Base-by-base conservation (phyloP, 192 early-diverging fungal genomes). In the Pecoramyces ruminantium region DNA sequence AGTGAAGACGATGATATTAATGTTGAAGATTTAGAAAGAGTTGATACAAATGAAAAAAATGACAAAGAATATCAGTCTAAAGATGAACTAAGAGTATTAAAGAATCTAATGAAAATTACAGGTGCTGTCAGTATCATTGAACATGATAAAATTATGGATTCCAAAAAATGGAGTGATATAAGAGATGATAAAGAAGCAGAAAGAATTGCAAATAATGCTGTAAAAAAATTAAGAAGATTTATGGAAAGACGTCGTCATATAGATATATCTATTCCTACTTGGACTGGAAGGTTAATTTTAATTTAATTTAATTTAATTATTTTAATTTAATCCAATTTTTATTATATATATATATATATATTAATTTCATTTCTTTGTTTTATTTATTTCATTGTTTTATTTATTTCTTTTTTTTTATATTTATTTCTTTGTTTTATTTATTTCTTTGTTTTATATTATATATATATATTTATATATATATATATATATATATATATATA, bases 81-180 rank as follows among this genome's bases (percentile, higher is more conserved):
- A 51, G 30, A 82, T 79, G 34, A 78, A 40, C 27, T 79, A 79
- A 38, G 80, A 34, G 25, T 78, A 13, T 11, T 28, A 38, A 82
- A 79, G 13, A 77, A 84, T 14, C 82, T 81, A 21, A 79, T 77
- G 38, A 82, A 84, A 30, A 77, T 40, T 30, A 90, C 92, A 6
- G 95, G 95, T 0, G 91, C 98, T 13, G 95, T 96, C 79, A 94
- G 94, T 78, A 96, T 95, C 0, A 83, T 99, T 28, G 87, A 95
- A 67, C 97, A 99, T 82, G 97, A 99, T 81, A 91, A 90, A 18
- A 96, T 99, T 79, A 88, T 97, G 84, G 90, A 93, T 80, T 86
- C 89, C 14, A 84, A 81, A 86, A 1, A 90, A 85, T 16, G 87
- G 90, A 21, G 93, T 58, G 82, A 81, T 14, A 79, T 90, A 15